These are phyloP conservation scores for Massariosphaeria phaeospora DNA, from an alignment of 495 filamentous ascomycete species.

Conservation along the genomic window DNA sequence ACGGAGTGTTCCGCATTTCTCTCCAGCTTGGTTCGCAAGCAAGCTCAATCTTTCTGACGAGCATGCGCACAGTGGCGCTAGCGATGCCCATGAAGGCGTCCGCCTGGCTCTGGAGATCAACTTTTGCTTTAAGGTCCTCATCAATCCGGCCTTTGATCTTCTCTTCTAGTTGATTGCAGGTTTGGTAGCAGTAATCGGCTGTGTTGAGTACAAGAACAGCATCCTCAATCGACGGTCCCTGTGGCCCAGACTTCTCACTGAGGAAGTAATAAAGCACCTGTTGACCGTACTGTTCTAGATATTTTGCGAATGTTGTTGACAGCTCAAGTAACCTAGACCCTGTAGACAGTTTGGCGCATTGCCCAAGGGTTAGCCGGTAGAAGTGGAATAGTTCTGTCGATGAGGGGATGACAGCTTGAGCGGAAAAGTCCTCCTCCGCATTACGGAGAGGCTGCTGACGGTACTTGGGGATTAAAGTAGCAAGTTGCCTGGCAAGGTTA, in stretches of 20 bases:
- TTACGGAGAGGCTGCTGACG: slow-evolving; percentile 74
- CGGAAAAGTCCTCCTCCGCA: slow-evolving; percentile 84
- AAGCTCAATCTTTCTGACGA: slow-evolving; percentile 77
- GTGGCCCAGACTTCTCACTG: slow-evolving; percentile 47
- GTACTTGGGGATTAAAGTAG: slow-evolving; percentile 82
- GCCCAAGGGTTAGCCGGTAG: slow-evolving; percentile 82
- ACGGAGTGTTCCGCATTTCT: slow-evolving; percentile 96
- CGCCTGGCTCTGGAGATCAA: slow-evolving; percentile 86
- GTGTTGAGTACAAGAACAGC: slow-evolving; percentile 86
- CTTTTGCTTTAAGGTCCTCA: slow-evolving; percentile 61
- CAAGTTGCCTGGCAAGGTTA: slow-evolving; percentile 54
- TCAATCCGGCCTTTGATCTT: slow-evolving; percentile 90
- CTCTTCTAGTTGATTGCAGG: slow-evolving; percentile 85
- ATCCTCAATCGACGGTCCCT: slow-evolving; percentile 65
- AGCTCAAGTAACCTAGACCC: slow-evolving; percentile 81
- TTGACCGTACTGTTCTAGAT: slow-evolving; percentile 92
- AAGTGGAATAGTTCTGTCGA: slow-evolving; percentile 97
- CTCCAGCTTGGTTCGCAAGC: slow-evolving; percentile 84
- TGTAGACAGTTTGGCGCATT: slow-evolving; percentile 94
- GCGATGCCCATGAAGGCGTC: slow-evolving; percentile 96
- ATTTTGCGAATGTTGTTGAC: slow-evolving; percentile 79
- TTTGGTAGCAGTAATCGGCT: slow-evolving; percentile 94
- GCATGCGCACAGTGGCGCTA: slow-evolving; percentile 73
- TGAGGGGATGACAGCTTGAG: slow-evolving; percentile 82
- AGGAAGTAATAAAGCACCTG: slow-evolving; percentile 81